Base-by-base conservation (phyloP, 768 basidiomycete genomes). In the Piloderma croceum region DNA sequence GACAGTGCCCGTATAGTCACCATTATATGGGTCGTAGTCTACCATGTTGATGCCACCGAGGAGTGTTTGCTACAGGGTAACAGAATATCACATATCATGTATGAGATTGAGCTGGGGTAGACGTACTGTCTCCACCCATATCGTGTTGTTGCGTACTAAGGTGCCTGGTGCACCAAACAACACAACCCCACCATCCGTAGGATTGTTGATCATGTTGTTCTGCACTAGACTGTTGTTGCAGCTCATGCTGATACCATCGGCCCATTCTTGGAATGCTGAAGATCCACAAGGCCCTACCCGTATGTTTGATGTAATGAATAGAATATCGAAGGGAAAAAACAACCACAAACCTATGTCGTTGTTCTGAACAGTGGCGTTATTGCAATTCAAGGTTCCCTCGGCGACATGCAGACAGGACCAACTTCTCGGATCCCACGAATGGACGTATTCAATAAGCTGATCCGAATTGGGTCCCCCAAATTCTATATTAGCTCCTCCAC, bases 271-370 rank as follows among this genome's bases (percentile, higher is more conserved):
- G 4, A 49, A 45, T 42, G 83, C 79, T 4, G 68, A 66, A 2
- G 64, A 63, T 7, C 87, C 86, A 44, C 82, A 81, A 3, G 87
- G 86, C 10, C 27, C 27, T 9, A 29, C 27, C n/a, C n/a, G n/a
- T n/a, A n/a, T n/a, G n/a, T n/a, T n/a, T n/a, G n/a, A n/a, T n/a
- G n/a, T n/a, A n/a, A n/a, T n/a, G n/a, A n/a, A n/a, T n/a, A n/a
- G n/a, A n/a, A n/a, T n/a, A n/a, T n/a, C n/a, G n/a, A n/a, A n/a
- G n/a, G n/a, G n/a, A n/a, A n/a, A n/a, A n/a, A n/a, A n/a, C n/a
- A n/a, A n/a, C n/a, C n/a, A n/a, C n/a, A n/a, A n/a, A 3, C 84
- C 90, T 31, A 91, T 79, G 47, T 90, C 84, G 50, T 91, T 91
- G 61, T 88, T 81, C 53, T 83, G 81, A 23, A 91, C 68, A 3